phyloP scores from a whole-genome alignment of 306 rosid species.

The Fagus crenata region DNA sequence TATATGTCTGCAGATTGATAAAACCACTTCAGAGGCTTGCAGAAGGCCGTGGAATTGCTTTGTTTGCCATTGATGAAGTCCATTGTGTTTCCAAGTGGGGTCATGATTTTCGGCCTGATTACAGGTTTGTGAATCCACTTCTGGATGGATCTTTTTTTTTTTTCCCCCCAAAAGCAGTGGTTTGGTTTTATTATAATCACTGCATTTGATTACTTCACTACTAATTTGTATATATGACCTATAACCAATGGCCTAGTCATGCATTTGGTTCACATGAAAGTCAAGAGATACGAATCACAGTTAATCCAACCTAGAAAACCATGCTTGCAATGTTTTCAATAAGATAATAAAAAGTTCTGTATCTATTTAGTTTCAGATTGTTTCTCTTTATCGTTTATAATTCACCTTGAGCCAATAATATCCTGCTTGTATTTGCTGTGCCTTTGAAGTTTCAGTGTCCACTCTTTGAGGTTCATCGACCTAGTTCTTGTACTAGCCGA shows the following conservation, averaged over 20 bases:
- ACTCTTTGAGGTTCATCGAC: neutral
- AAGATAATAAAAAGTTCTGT: neutral
- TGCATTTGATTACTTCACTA: neutral
- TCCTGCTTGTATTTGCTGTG: constrained; percentile 1
- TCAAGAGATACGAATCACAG: neutral
- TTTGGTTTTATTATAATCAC: neutral
- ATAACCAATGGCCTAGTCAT: neutral
- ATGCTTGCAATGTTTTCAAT: neutral
- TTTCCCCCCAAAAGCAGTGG: neutral
- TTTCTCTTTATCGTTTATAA: neutral
- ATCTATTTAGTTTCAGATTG: neutral
- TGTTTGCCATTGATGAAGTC: constrained; percentile 92
- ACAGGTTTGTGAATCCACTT: constrained; percentile 55
- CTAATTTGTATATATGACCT: neutral
- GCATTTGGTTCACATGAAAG: neutral
- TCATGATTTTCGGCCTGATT: constrained; percentile 92
- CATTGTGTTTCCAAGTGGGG: constrained; percentile 99
- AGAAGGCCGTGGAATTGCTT: constrained; percentile 73
- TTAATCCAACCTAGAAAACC: neutral
- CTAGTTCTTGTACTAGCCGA: neutral
- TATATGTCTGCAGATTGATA: constrained; percentile 54
- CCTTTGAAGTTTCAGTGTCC: neutral
- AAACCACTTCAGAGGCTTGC: constrained; percentile 77
- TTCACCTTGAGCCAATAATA: neutral
- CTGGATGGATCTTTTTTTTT: neutral